Percentiles rank a stretch among this genome's conserved stretches.
phyloP scores from a whole-genome alignment of 805 yeast species.

The Candida nemodendra region DNA sequence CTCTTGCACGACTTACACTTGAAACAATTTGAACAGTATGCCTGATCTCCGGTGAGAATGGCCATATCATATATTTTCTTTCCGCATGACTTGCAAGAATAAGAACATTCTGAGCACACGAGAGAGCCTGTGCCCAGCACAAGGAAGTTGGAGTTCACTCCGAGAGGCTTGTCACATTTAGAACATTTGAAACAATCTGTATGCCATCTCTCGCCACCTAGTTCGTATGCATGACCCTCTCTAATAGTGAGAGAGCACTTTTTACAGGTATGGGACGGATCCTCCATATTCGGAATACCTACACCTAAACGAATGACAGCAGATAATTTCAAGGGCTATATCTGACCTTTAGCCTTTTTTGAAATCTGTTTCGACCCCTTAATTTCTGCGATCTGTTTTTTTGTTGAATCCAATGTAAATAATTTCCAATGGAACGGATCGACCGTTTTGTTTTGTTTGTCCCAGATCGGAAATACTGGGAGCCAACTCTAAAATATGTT shows the following conservation, averaged over 20 bases:
- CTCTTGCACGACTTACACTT: slow-evolving; percentile 84
- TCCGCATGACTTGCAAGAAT: slow-evolving; percentile 80
- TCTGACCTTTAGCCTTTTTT: neutral
- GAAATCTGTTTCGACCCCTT: neutral
- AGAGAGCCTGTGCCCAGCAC: slow-evolving; percentile 91
- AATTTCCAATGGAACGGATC: too few species aligned
- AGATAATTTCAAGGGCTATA: neutral
- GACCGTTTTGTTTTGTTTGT: neutral
- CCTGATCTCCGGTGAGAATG: slow-evolving; percentile 90
- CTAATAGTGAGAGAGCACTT: slow-evolving; percentile 54
- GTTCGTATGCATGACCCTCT: slow-evolving; percentile 93
- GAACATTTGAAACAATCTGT: slow-evolving; percentile 89
- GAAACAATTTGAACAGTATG: slow-evolving; percentile 89
- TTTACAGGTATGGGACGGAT: slow-evolving; percentile 27
- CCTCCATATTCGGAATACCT: slow-evolving; percentile 10
- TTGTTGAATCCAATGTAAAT: too few species aligned
- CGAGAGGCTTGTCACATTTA: slow-evolving; percentile 72
- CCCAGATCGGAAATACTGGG: neutral
- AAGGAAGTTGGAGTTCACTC: slow-evolving; percentile 84
- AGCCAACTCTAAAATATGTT: too few species aligned
- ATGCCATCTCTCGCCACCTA: slow-evolving; percentile 96
- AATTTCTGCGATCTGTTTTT: too few species aligned
- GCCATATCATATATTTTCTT: slow-evolving; percentile 91
- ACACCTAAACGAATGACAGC: neutral
- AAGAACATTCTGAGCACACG: slow-evolving; percentile 90